A percentile compares a stretch with the other conserved stretches of the same genome.
phyloP scores from a whole-genome alignment of 345 rosid genomes.

The Citrus trifoliata region DNA sequence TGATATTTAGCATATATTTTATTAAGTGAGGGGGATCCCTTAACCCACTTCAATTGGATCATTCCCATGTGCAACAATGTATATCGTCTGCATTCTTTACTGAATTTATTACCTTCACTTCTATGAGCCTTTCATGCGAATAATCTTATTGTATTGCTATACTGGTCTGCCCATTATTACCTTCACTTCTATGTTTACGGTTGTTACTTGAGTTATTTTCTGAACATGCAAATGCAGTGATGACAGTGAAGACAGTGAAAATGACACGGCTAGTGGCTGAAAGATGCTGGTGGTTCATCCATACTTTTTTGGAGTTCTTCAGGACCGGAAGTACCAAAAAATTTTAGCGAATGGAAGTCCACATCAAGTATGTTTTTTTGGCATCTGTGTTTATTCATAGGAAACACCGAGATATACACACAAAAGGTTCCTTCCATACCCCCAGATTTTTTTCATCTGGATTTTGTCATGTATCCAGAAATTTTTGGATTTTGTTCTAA shows the following conservation, averaged over 20 bases:
- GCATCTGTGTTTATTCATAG: slow-evolving; percentile 6
- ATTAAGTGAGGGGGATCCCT: not conserved
- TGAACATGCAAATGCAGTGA: slow-evolving; percentile 50
- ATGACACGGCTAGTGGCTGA: slow-evolving; percentile 53
- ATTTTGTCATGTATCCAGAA: slow-evolving; percentile 4
- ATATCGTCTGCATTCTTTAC: not conserved
- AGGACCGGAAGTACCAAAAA: not conserved
- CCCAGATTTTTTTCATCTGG: slow-evolving; percentile 15
- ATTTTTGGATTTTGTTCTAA: slow-evolving; percentile 17
- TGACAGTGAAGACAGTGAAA: slow-evolving; percentile 68
- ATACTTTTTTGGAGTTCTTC: slow-evolving; percentile 3
- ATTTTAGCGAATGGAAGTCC: not conserved
- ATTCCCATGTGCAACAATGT: not conserved
- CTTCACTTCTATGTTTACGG: not conserved
- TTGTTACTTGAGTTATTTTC: not conserved
- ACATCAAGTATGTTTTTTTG: not conserved
- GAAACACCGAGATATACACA: slow-evolving; percentile 7
- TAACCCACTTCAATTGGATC: not conserved
- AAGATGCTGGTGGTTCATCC: not conserved
- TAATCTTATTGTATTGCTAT: not conserved
- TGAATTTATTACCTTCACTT: not conserved
- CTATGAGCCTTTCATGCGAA: not conserved
- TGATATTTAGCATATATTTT: not conserved
- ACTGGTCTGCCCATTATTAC: not conserved
- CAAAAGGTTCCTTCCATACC: not conserved